Conservation (phyloP, 352 stramenopile species). For the Phytophthora cryptogea region DNA sequence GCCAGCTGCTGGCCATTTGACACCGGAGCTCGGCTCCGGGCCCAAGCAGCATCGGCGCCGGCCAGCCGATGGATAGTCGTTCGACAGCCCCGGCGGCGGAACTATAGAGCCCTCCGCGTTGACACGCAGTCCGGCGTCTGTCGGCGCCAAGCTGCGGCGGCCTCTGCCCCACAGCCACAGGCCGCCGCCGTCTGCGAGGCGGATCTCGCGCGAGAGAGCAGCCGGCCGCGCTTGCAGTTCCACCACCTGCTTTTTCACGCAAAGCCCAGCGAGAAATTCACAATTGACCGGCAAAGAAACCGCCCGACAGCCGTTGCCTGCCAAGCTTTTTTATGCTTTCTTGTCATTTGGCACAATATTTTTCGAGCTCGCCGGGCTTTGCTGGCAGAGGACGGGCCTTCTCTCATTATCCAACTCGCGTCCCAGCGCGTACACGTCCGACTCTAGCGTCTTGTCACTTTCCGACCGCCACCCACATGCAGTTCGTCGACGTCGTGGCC, state of each 20-base stretch:
- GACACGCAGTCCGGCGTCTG: conserved; percentile 6
- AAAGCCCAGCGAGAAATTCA: conserved; percentile 33
- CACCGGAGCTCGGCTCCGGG: conserved; percentile 5
- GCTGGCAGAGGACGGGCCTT: background rate
- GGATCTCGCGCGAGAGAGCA: conserved; percentile 28
- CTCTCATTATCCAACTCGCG: conserved; percentile 40
- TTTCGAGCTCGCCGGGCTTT: conserved; percentile 19
- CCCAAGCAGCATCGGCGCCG: conserved; percentile 9
- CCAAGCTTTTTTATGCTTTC: conserved; percentile 27
- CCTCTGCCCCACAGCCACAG: conserved; percentile 23
- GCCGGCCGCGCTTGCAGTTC: conserved; percentile 33
- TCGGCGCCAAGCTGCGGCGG: conserved; percentile 8
- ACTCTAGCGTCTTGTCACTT: conserved; percentile 12
- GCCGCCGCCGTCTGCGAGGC: conserved; percentile 21
- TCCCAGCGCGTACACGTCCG: conserved; percentile 7
- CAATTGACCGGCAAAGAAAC: conserved; percentile 28
- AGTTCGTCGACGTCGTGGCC: conserved; percentile 28
- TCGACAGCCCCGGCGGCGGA: conserved; percentile 9
- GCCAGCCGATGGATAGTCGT: conserved; percentile 24
- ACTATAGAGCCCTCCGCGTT: conserved; percentile 26
- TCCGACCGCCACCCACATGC: conserved; percentile 22
- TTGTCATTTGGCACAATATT: conserved; percentile 29
- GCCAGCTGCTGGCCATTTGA: conserved; percentile 31
- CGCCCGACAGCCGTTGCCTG: conserved; percentile 27
- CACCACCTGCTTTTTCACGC: conserved; percentile 29